Percentiles rank a stretch among this genome's conserved stretches.
These are phyloP conservation scores for Ophiostoma populinum DNA, from an alignment of 2,329 filamentous ascomycete genomes.

Conservation along the genomic window DNA sequence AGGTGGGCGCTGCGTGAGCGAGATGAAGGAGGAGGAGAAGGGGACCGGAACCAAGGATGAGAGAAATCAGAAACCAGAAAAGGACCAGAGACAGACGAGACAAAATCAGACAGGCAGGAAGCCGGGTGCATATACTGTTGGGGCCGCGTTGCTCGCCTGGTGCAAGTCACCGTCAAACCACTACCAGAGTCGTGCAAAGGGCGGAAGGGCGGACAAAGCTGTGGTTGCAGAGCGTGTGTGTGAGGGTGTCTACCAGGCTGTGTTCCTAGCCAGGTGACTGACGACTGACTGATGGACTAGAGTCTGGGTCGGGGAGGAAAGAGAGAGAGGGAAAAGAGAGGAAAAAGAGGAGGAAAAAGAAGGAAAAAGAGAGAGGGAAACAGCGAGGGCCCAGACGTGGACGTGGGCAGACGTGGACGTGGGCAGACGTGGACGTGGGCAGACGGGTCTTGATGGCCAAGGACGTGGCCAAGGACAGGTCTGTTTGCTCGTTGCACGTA, in stretches of 20 bases:
- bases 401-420: too few species aligned
- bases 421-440: too few species aligned
- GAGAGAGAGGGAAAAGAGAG: too few species aligned
- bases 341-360: background rate
- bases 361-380: background rate
- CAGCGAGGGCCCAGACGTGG: too few species aligned
- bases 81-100: background rate
- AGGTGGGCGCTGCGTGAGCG: background rate
- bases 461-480: background rate
- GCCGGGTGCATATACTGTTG: background rate
- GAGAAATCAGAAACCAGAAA: background rate
- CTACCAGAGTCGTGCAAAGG: too few species aligned
- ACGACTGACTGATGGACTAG: too few species aligned
- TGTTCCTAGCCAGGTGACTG: too few species aligned
- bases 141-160: background rate
- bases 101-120: background rate
- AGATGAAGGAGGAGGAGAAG: background rate
- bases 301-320: too few species aligned
- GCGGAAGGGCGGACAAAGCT: background rate
- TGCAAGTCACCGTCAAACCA: too few species aligned
- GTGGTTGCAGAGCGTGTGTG: conserved; percentile 2
- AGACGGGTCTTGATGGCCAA: too few species aligned
- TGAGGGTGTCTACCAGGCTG: conserved; percentile 3
- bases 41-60: too few species aligned
- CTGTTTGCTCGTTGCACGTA: conserved; percentile 1